Evolutionary conservation across 441 rosid genomes (phyloP), one percentile per base, ranked within the genome.

Genomic region (Manihot esculenta): DNA sequence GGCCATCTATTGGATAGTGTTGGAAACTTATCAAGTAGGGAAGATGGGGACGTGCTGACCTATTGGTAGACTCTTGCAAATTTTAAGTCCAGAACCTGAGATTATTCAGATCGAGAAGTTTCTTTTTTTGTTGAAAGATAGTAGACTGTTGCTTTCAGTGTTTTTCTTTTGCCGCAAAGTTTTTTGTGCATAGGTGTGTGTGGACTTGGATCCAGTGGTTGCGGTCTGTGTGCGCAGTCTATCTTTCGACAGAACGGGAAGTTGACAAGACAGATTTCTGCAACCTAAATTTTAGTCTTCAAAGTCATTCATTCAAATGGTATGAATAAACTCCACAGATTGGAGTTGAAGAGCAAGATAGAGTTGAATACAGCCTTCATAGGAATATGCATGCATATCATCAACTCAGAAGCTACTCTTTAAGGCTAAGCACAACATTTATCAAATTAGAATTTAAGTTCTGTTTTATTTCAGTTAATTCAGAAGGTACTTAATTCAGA

Each of bases 401-500:
- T 41, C 18, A 17, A 58, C 33, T 62, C 21, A 42, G 7, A 53
- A 38, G 9, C 12, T 11, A 38, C 18, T 33, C 41, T 53, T 30
- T 1, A 11, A 12, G 44, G 17, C 33, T 64, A 9, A 54, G 23
- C 14, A n/a, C 7, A 23, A 56, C 12, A 54, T 41, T 0, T 13
- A 4, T 21, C 1, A n/a, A 10, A 51, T 18, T 21, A 59, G 49
- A 70, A 48, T 30, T 26, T 10, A 23, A 62, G 41, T n/a, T 50
- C 41, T 12, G 15, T n/a, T 24, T 54, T 23, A 53, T n/a, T 20
- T 44, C 23, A 49, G 20, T 53, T 15, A 63, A 70, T 58, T 24
- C 27, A 69, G 20, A 67, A 49, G 62, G 38, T 42, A 75, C 30
- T 48, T 48, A 9, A 68, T 23, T 50, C 15, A 38, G 74, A 51